Base-by-base conservation (phyloP, 148 eudicot genomes). In the Vaccinium corymbosum region DNA sequence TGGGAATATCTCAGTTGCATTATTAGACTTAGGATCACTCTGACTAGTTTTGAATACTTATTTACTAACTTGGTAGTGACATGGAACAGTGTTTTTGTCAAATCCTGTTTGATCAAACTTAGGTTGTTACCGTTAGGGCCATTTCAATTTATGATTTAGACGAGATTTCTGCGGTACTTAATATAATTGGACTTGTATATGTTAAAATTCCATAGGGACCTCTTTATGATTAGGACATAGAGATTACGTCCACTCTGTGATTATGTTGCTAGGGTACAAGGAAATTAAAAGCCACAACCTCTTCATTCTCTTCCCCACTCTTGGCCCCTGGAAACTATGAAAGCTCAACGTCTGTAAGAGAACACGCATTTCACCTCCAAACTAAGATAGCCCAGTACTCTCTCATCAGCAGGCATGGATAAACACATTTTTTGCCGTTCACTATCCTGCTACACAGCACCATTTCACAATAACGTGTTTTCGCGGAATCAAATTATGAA, bases 21-120 rank as follows among this genome's bases (percentile, higher is more conserved):
- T 72, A 72, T 72, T 35, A 72, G 76, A 42, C 76, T 38, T 72
- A 5, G 76, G 76, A 72, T 72, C 76, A 32, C 19, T 72, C 76
- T 32, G 49, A 72, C 46, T 32, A 38, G 20, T 72, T 72, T 32
- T 71, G 17, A 71, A 14, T 32, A 73, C n/a, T 7, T 35, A 35
- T 38, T 35, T 72, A 7, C 22, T 42, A 7, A 75, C 52, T 75
- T 20, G 27, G 48, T 27, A n/a, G 27, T 46, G 78, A n/a, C 53
- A 72, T 72, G 49, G 46, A 19, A 46, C 46, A 42, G 13, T 46
- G 46, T 42, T 74, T 46, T 17, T 2, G 20, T 75, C 8, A 20
- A 75, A 75, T 19, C 50, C 48, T n/a, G 25, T 42, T 46, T 73
- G 49, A 19, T 75, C 48, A 75, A 22, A 64, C 71, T 64, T 64